Conservation (phyloP, 139 green algal genomes). For the Chlorella ohadii region DNA sequence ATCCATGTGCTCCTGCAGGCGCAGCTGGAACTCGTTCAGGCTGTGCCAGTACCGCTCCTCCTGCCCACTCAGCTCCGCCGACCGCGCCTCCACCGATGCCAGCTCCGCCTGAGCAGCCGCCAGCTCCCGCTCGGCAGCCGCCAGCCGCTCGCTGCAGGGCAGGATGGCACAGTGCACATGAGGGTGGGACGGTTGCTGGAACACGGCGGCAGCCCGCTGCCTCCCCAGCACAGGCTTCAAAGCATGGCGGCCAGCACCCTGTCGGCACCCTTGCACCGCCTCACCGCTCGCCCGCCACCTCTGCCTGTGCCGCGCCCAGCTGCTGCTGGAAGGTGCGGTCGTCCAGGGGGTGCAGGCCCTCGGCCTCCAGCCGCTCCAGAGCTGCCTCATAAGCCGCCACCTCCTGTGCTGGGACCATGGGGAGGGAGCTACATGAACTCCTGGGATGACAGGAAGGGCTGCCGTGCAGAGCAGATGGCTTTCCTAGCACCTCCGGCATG, state of each 20-base stretch:
- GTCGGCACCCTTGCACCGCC: neutral
- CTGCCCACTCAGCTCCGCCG: slow-evolving; percentile 61
- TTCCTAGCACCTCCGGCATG: no score
- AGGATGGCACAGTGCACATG: no score
- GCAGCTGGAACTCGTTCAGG: slow-evolving; percentile 82
- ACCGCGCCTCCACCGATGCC: slow-evolving; percentile 36
- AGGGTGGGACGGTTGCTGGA: no score
- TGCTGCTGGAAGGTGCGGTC: neutral
- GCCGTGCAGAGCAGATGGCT: no score
- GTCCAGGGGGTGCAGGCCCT: slow-evolving; percentile 33
- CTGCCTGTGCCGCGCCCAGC: neutral
- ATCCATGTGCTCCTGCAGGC: slow-evolving; percentile 70
- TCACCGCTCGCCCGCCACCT: slow-evolving; percentile 39
- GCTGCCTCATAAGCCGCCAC: slow-evolving; percentile 72
- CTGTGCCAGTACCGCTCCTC: slow-evolving; percentile 89
- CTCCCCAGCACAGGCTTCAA: no score
- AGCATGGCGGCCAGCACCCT: no score
- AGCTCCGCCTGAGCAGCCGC: slow-evolving; percentile 48
- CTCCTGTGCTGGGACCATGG: no score
- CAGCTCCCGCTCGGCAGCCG: slow-evolving; percentile 56
- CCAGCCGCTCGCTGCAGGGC: slow-evolving; percentile 34
- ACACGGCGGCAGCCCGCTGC: no score
- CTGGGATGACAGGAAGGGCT: no score
- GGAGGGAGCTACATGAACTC: no score
- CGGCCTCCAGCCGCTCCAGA: slow-evolving; percentile 57